A percentile compares a stretch with the other conserved stretches of the same genome.
These are phyloP conservation scores for Cucumis cinereus DNA, from an alignment of 306 rosid species.

Conservation along the genomic window DNA sequence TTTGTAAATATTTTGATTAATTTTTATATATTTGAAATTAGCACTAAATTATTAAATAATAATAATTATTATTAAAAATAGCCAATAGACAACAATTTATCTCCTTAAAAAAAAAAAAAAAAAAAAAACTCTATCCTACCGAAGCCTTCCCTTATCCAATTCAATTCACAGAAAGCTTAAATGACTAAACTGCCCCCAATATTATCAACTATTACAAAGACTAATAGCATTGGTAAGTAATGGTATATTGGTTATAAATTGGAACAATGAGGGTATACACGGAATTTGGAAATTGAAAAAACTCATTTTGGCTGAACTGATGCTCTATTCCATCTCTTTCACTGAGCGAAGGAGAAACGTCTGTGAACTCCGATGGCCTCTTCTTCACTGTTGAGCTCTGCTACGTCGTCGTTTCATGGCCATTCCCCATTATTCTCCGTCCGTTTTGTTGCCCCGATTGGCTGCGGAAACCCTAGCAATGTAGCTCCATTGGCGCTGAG, in stretches of 20 bases:
- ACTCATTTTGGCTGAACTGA: neutral
- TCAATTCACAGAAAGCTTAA: neutral
- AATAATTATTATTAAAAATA: no score
- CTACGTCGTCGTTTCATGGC: constrained; percentile 50
- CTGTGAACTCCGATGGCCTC: constrained; percentile 35
- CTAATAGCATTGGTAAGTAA: accelerated
- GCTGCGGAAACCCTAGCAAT: constrained; percentile 20
- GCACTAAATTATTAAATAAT: no score
- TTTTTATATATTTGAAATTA: no score
- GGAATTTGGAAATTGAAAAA: neutral
- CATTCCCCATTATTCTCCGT: constrained; percentile 31
- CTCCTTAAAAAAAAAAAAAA: no score
- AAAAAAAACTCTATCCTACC: neutral
- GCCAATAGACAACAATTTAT: no score
- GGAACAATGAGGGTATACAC: neutral
- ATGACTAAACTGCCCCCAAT: neutral
- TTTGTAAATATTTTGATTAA: no score
- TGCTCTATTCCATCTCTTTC: neutral
- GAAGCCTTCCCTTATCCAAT: neutral
- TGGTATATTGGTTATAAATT: neutral
- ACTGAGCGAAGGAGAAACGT: neutral
- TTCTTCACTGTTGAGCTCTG: constrained; percentile 52
- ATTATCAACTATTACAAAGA: neutral
- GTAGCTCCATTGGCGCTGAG: constrained; percentile 16
- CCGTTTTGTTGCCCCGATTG: constrained; percentile 8